Evolutionary conservation across 768 basidiomycete genomes (phyloP), one percentile per base, ranked within the genome.

Genomic region (Hericium rajendrae): DNA sequence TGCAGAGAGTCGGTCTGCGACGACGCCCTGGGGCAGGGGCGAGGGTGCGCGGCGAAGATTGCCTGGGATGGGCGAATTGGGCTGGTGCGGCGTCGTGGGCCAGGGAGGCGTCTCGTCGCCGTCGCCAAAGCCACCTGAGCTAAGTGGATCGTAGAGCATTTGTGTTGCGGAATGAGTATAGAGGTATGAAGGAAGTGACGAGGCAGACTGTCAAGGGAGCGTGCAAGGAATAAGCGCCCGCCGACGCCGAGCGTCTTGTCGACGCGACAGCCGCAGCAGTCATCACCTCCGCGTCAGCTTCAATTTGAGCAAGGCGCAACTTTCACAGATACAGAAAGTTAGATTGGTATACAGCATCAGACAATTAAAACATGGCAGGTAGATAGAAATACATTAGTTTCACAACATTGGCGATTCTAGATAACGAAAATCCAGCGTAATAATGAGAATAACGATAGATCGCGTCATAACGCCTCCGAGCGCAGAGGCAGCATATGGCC

Each of bases 401-500:
- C 32, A 32, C 32, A 32, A 32, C 32, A 32, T 32, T 6, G 9
- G 32, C 8, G 32, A 10, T 2, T 32, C 32, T 46, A n/a, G 12
- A 46, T 46, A 46, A 46, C 43, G 22, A 6, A 46, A 11, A n/a
- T 22, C 43, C 15, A 28, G 22, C 24, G 24, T 24, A 51, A 16
- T 20, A 51, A 37, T 15, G 22, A 46, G n/a, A n/a, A 46, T 46
- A 46, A 46, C 48, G 15, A 43, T 43, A 26, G 32, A 18, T 13
- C 20, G 13, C 9, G 26, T 38, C 16, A 51, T 1, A 20, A 32
- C 15, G 57, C 54, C n/a, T 68, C 64, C 9, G 62, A 53, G 20
- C 67, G 53, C 54, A 87, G 67, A 37, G 86, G 83, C 26, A 97
- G 74, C 75, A 95, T 85, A 69, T 99, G 97, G 12, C 97, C 97